Conservation (phyloP, 176 grass and related monocot genomes). For the Ensete glaucum region DNA sequence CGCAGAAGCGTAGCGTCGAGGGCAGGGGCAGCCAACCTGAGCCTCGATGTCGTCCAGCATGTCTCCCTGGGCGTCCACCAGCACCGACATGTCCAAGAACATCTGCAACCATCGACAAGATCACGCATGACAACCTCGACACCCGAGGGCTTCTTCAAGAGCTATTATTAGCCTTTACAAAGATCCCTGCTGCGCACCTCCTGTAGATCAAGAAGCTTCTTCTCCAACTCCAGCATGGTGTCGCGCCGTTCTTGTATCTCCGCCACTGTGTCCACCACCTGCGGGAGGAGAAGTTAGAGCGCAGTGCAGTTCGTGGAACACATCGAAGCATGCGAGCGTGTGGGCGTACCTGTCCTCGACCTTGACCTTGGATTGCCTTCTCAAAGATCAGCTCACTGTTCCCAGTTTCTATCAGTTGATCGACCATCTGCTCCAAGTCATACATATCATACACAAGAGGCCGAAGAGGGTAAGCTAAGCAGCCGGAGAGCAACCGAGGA, state of each 20-base stretch:
- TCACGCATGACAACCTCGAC: no score
- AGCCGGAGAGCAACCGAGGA: no score
- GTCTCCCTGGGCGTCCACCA: constrained; percentile 47
- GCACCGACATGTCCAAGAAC: constrained; percentile 49
- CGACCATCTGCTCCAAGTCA: constrained; percentile 26
- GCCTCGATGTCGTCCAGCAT: constrained; percentile 45
- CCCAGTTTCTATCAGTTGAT: constrained; percentile 42
- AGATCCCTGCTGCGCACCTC: constrained; percentile 13
- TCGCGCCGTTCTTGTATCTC: constrained; percentile 47
- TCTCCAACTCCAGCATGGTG: constrained; percentile 37
- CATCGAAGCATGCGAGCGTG: no score
- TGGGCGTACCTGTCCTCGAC: constrained; percentile 29
- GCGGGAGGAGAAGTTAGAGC: background rate
- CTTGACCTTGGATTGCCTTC: constrained; percentile 32
- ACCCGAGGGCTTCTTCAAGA: no score
- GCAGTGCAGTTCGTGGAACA: no score
- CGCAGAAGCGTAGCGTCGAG: no score
- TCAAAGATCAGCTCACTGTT: constrained; percentile 42
- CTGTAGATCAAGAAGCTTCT: constrained; percentile 35
- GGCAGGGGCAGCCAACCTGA: constrained; percentile 33
- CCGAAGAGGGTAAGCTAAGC: no score
- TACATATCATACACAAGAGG: no score
- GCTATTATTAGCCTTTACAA: no score
- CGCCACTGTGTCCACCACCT: constrained; percentile 36
- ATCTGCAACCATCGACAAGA: constrained; percentile 17